A percentile compares a stretch with the other conserved stretches of the same genome.
phyloP scores from a whole-genome alignment of 805 yeast species.

The Wickerhamiella australiensis region DNA sequence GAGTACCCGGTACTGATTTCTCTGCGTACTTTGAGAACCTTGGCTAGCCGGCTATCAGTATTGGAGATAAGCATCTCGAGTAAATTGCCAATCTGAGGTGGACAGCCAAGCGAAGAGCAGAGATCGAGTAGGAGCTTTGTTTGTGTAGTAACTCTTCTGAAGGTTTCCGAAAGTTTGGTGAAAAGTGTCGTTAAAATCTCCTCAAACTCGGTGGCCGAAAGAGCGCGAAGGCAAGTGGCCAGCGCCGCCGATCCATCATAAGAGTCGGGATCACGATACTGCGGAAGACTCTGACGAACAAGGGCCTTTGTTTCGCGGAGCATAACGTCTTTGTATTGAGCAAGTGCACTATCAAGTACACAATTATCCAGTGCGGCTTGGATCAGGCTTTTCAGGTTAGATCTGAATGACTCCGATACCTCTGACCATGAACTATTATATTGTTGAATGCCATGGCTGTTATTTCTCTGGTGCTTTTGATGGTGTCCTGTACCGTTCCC shows the following conservation, averaged over 20 bases:
- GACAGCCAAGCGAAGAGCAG: conserved; percentile 40
- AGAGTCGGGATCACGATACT: neutral
- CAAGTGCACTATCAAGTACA: conserved; percentile 48
- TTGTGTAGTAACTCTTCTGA: conserved; percentile 62
- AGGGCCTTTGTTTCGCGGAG: conserved; percentile 59
- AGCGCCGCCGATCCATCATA: conserved; percentile 7
- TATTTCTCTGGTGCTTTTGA: neutral
- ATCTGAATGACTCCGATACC: conserved; percentile 34
- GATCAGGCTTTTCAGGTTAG: conserved; percentile 37
- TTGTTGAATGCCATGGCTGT: neutral
- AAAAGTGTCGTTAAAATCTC: conserved; percentile 51
- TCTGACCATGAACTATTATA: conserved; percentile 31
- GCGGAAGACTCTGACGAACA: conserved; percentile 53
- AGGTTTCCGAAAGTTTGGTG: conserved; percentile 53
- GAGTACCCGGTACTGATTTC: conserved; percentile 51
- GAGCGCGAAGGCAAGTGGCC: conserved; percentile 42
- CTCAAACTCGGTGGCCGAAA: conserved; percentile 68
- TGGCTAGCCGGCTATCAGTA: conserved; percentile 65
- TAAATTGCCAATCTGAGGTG: conserved; percentile 53
- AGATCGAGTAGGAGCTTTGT: conserved; percentile 68
- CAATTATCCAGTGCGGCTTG: conserved; percentile 50
- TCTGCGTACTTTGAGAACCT: conserved; percentile 63
- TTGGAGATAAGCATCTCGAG: conserved; percentile 57
- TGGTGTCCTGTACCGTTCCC: neutral
- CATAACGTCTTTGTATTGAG: conserved; percentile 54